Percentiles rank a stretch among this genome's conserved stretches.
Evolutionary conservation across 768 basidiomycete species (phyloP).

Genomic region (Serendipita vermifera): DNA sequence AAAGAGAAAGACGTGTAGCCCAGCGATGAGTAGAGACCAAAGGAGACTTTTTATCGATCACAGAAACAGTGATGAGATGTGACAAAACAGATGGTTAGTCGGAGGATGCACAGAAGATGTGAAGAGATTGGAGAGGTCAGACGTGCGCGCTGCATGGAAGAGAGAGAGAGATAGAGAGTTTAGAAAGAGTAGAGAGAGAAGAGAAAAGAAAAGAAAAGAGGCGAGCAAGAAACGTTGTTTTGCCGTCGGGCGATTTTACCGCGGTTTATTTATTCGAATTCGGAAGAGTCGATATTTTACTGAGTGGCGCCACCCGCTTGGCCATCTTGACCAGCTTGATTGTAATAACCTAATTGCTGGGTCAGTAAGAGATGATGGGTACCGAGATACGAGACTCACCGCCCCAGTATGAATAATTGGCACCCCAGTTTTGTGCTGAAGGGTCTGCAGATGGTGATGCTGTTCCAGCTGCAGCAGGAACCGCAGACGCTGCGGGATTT

Average conservation of each 20-base stretch:
- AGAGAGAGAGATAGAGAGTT: background rate
- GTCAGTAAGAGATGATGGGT: background rate
- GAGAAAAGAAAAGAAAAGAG: background rate
- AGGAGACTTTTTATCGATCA: no score
- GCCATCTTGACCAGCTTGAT: conserved; percentile 33
- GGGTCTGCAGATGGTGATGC: conserved; percentile 40
- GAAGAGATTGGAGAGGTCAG: no score
- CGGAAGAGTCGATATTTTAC: background rate
- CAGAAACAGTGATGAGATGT: no score
- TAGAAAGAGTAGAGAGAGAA: background rate
- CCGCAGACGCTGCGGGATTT: conserved; percentile 31
- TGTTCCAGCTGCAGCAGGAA: conserved; percentile 45
- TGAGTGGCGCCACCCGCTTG: background rate
- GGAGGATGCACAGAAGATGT: no score
- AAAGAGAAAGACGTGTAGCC: no score
- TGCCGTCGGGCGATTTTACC: background rate
- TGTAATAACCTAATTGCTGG: conserved; percentile 48
- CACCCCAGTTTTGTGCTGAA: conserved; percentile 54
- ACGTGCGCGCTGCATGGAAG: background rate
- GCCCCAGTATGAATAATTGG: conserved; percentile 27
- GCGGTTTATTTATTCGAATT: conserved; percentile 8
- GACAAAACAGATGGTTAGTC: no score
- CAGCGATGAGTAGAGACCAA: no score
- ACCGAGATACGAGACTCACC: conserved; percentile 9
- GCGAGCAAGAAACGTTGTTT: background rate